Conservation (phyloP, 2,329 filamentous ascomycete genomes). For the Onygenales sp. region DNA sequence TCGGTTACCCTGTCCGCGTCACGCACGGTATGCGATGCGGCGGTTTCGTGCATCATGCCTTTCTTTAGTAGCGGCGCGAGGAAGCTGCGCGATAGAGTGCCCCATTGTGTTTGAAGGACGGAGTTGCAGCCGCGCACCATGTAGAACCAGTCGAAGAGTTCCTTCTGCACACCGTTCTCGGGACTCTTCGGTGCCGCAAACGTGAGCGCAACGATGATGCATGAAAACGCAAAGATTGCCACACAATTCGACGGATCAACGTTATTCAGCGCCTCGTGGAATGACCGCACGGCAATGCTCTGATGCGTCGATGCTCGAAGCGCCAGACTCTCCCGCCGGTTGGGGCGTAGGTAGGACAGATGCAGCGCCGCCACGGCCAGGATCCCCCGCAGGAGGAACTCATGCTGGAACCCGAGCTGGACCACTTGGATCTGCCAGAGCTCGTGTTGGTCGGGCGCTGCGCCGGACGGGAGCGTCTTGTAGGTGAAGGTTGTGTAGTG, state of each 20-base stretch:
- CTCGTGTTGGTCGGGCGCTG: slow-evolving; percentile 16
- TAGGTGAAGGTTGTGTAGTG: slow-evolving; percentile 20
- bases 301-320: slow-evolving; percentile 20
- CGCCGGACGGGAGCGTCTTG: slow-evolving; percentile 14
- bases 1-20: slow-evolving; percentile 19
- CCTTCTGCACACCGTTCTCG: slow-evolving; percentile 16
- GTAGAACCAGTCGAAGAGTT: slow-evolving; percentile 22
- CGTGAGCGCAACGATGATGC: slow-evolving; percentile 20
- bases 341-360: slow-evolving; percentile 22
- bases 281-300: slow-evolving; percentile 16
- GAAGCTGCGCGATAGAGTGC: slow-evolving; percentile 18
- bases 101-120: slow-evolving; percentile 20
- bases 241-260: slow-evolving; percentile 30
- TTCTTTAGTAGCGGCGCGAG: slow-evolving; percentile 21
- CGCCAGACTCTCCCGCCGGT: slow-evolving; percentile 15
- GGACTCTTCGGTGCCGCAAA: slow-evolving; percentile 14
- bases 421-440: slow-evolving; percentile 21
- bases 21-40: slow-evolving; percentile 15
- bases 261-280: slow-evolving; percentile 18
- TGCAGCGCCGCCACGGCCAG: slow-evolving; percentile 31
- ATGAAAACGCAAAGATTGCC: slow-evolving; percentile 27
- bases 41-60: slow-evolving; percentile 18
- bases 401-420: slow-evolving; percentile 25
- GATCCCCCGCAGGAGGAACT: slow-evolving; percentile 29
- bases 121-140: slow-evolving; percentile 20